Evolutionary conservation across 164 flowering plant species (phyloP).

Genomic region (Kalanchoe fedtschenkoi): DNA sequence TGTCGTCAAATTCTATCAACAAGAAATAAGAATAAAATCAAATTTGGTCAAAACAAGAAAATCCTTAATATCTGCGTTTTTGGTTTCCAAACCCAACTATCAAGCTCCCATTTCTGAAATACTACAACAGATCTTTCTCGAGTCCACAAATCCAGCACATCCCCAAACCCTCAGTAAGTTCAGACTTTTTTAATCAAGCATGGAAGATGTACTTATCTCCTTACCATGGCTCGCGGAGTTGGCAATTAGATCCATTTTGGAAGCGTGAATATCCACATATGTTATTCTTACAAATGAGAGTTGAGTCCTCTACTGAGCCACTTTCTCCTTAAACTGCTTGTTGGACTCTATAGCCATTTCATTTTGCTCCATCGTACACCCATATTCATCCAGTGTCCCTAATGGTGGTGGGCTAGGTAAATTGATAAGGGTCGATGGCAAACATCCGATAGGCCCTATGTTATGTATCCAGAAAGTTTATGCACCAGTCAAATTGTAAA

Average conservation of each 20-base stretch:
- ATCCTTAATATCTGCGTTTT: no score
- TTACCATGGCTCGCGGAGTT: slow-evolving; percentile 13
- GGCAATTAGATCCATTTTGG: slow-evolving; percentile 8
- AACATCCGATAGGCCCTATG: slow-evolving; percentile 16
- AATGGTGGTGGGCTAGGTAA: not conserved
- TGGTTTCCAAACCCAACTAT: slow-evolving; percentile 11
- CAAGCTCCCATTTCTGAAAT: slow-evolving; percentile 1
- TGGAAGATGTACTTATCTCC: no score
- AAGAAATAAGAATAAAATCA: no score
- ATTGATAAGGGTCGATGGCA: slow-evolving; percentile 8
- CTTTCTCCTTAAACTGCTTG: slow-evolving; percentile 12
- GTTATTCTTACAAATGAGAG: slow-evolving; percentile 10
- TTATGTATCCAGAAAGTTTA: slow-evolving; percentile 15
- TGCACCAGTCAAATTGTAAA: slow-evolving; percentile 14
- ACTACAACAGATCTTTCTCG: slow-evolving; percentile 13
- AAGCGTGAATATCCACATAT: slow-evolving; percentile 13
- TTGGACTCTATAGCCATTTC: slow-evolving; percentile 13
- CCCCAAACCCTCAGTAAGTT: no score
- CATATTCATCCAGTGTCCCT: slow-evolving; percentile 10
- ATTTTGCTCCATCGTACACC: slow-evolving; percentile 9
- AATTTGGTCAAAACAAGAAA: no score
- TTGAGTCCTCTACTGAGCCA: slow-evolving; percentile 4
- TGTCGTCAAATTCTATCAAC: no score
- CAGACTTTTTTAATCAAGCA: not conserved
- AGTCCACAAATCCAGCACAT: slow-evolving; percentile 12